These are phyloP conservation scores for Talaromyces sp. DNA, from an alignment of 2,329 filamentous ascomycete genomes.

Conservation along the genomic window DNA sequence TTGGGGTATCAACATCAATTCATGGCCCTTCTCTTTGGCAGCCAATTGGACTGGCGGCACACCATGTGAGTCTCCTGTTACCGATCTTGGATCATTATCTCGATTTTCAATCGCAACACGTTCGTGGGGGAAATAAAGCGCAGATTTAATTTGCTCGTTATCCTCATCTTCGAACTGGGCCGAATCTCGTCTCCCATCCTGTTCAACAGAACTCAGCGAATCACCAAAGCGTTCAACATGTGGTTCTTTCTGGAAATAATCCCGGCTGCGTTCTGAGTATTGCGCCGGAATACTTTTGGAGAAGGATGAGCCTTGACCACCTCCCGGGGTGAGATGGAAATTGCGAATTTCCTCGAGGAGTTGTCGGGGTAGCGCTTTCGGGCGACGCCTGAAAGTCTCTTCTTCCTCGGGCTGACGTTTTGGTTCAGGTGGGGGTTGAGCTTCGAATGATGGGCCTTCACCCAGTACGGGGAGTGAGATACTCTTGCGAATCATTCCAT, in stretches of 20 bases:
- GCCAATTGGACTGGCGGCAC: constrained; percentile 30
- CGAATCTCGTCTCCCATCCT: constrained; percentile 24
- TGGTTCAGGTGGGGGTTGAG: constrained; percentile 10
- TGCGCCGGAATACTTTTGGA: constrained; percentile 44
- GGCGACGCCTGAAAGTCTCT: constrained; percentile 28
- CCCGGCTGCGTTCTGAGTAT: constrained; percentile 35
- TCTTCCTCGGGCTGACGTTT: constrained; percentile 17
- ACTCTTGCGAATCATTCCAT: constrained; percentile 29
- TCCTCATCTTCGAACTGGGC: constrained; percentile 57
- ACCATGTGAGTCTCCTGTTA: constrained; percentile 22
- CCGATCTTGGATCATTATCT: constrained; percentile 27
- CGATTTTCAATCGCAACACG: constrained; percentile 43
- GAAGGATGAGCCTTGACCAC: constrained; percentile 49
- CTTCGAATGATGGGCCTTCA: constrained; percentile 27
- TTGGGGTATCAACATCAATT: constrained; percentile 32
- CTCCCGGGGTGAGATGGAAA: constrained; percentile 55
- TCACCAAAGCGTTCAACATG: constrained; percentile 23
- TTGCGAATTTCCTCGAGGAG: constrained; percentile 61
- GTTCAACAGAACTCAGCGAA: constrained; percentile 26
- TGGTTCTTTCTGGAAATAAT: constrained; percentile 30
- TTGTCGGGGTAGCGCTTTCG: constrained; percentile 49
- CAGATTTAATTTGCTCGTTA: constrained; percentile 65
- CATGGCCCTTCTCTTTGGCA: constrained; percentile 29
- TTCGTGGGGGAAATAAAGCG: constrained; percentile 66
- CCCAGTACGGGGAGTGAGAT: constrained; percentile 31